Percentiles rank a stretch among this genome's conserved stretches.
phyloP scores from a whole-genome alignment of 2,329 filamentous ascomycete genomes.

The Aspergillus versicolor region DNA sequence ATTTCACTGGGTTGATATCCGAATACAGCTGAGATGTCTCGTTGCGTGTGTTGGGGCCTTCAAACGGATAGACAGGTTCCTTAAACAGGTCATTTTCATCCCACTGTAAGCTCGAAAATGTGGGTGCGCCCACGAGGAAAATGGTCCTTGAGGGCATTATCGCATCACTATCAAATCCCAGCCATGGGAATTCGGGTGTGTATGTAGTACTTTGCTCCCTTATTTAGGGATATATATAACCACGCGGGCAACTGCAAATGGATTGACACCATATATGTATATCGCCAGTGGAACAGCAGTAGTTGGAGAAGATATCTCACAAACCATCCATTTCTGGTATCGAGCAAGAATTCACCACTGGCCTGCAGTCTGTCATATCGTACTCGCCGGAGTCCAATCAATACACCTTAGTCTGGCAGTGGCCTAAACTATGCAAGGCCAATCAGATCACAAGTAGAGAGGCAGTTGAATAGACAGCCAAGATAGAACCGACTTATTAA shows the following conservation, averaged over 20 bases:
- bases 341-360: not conserved
- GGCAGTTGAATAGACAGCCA: not conserved
- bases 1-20: conserved; percentile 24
- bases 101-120: conserved; percentile 55
- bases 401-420: not conserved
- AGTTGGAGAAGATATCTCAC: not conserved
- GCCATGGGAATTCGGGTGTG: conserved; percentile 1
- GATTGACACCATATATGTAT: not conserved
- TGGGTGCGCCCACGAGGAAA: conserved; percentile 63
- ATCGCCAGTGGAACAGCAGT: not conserved
- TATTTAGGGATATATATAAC: not conserved
- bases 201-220: not conserved
- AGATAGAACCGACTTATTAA: not conserved
- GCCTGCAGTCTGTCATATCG: not conserved
- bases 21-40: conserved; percentile 8
- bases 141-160: conserved; percentile 39
- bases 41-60: conserved; percentile 10
- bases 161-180: not conserved
- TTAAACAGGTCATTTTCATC: conserved; percentile 51
- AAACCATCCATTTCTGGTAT: not conserved
- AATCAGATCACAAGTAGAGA: not conserved
- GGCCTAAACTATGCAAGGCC: not conserved
- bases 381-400: not conserved
- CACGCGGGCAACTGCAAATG: not conserved
- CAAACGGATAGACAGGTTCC: conserved; percentile 42